phyloP scores from a whole-genome alignment of 1,284 basidiomycete genomes.

The Phellopilus nigrolimitatus region DNA sequence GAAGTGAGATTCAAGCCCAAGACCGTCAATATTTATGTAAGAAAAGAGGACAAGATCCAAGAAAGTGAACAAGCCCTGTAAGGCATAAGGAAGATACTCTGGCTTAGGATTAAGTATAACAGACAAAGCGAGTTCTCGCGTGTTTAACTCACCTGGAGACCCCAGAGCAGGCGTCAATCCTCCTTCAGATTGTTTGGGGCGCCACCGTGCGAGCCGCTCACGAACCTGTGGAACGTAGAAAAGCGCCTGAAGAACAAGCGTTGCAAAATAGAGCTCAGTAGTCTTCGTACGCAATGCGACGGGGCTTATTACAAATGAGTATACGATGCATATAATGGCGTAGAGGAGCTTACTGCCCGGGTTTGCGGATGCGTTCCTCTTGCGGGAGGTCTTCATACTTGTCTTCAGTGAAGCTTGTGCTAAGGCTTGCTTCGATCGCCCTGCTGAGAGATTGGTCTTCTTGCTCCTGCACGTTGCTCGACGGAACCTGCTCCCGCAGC shows the following conservation, averaged over 20 bases:
- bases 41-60: conserved; percentile 47
- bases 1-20: conserved; percentile 28
- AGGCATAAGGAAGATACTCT: conserved; percentile 45
- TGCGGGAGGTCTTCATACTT: conserved; percentile 34
- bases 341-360: conserved; percentile 44
- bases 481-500: conserved; percentile 23
- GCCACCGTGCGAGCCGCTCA: conserved; percentile 43
- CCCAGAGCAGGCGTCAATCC: not conserved
- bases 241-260: conserved; percentile 57
- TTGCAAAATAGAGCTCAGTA: conserved; percentile 48
- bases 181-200: conserved; percentile 26
- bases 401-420: conserved; percentile 30
- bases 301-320: conserved; percentile 39
- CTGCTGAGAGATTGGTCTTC: conserved; percentile 57
- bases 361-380: conserved; percentile 50
- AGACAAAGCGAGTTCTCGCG: not conserved
- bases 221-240: conserved; percentile 67
- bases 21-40: conserved; percentile 38
- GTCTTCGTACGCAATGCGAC: conserved; percentile 58
- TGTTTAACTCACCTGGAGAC: conserved; percentile 5
- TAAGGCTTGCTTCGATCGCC: conserved; percentile 62
- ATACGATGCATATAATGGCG: conserved; percentile 11
- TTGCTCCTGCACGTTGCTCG: conserved; percentile 34
- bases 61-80: conserved; percentile 59
- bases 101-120: not conserved